These are phyloP conservation scores for Arabidopsis lyrata DNA, from an alignment of 441 rosid species.

Conservation along the genomic window DNA sequence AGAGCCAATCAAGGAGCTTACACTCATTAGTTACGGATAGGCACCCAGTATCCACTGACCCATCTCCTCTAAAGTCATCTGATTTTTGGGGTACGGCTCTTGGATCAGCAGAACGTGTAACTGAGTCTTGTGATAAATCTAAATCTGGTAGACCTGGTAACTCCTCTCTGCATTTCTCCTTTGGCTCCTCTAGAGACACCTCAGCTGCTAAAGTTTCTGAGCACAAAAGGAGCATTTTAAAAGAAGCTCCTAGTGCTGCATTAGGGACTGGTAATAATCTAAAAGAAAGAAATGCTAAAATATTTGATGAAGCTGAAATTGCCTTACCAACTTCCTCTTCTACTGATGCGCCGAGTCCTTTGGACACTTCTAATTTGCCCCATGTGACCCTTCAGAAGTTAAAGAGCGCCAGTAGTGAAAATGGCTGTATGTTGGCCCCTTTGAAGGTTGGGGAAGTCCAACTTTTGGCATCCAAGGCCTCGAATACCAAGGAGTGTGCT, in stretches of 20 bases:
- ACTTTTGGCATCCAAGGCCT: slow-evolving; percentile 44
- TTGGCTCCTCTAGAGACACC: slow-evolving; percentile 50
- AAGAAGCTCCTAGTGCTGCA: slow-evolving; percentile 25
- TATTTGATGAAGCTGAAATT: slow-evolving; percentile 42
- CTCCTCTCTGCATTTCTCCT: slow-evolving; percentile 56
- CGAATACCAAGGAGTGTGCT: slow-evolving; percentile 46
- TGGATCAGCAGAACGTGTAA: slow-evolving; percentile 46
- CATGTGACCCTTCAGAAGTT: slow-evolving; percentile 43
- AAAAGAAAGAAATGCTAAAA: slow-evolving; percentile 26
- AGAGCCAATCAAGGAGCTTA: slow-evolving; percentile 45
- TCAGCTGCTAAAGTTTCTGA: slow-evolving; percentile 36
- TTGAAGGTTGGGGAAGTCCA: slow-evolving; percentile 47
- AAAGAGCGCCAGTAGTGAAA: slow-evolving; percentile 35
- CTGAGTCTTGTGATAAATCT: slow-evolving; percentile 44
- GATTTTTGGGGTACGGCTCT: slow-evolving; percentile 70
- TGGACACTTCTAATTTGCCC: slow-evolving; percentile 27
- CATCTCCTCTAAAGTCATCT: slow-evolving; percentile 48
- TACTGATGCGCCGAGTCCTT: slow-evolving; percentile 35
- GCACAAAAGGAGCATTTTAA: slow-evolving; percentile 30
- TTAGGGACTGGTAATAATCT: background rate
- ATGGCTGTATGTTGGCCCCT: slow-evolving; percentile 35
- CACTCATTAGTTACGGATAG: slow-evolving; percentile 37
- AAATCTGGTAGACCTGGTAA: slow-evolving; percentile 41
- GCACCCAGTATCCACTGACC: slow-evolving; percentile 42
- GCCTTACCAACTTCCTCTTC: slow-evolving; percentile 38